Conservation (phyloP, 331 rosid genomes). For the Saraca asoca region DNA sequence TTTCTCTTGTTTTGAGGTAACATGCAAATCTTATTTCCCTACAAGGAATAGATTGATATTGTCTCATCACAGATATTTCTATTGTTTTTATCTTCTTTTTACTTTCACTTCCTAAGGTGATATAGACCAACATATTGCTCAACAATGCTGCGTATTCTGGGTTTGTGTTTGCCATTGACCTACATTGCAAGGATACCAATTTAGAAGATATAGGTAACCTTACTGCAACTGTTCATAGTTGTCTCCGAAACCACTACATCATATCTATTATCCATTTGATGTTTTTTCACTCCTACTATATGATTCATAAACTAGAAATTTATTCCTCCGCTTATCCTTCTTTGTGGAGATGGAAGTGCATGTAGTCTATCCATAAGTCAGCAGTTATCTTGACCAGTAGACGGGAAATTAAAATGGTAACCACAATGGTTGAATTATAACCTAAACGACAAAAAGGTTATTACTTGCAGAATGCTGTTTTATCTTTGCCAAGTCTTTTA, state of each 20-base stretch:
- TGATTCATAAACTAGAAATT: slow-evolving; percentile 26
- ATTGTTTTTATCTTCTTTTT: slow-evolving; percentile 23
- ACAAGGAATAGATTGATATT: slow-evolving; percentile 40
- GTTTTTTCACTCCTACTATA: slow-evolving; percentile 17
- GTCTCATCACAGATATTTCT: slow-evolving; percentile 35
- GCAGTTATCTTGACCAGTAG: slow-evolving; percentile 16
- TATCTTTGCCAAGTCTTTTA: slow-evolving; percentile 29
- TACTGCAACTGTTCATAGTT: slow-evolving; percentile 43
- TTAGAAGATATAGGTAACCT: slow-evolving; percentile 46
- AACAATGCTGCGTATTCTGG: slow-evolving; percentile 39
- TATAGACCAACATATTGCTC: slow-evolving; percentile 46
- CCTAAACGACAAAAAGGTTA: slow-evolving; percentile 5
- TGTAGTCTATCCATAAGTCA: slow-evolving; percentile 21
- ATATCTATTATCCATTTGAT: slow-evolving; percentile 21
- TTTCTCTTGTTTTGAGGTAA: slow-evolving; percentile 84
- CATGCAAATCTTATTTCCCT: slow-evolving; percentile 48
- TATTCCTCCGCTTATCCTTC: slow-evolving; percentile 3
- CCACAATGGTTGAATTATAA: slow-evolving; percentile 12
- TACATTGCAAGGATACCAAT: slow-evolving; percentile 35
- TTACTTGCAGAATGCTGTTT: slow-evolving; percentile 28
- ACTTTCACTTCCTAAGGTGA: slow-evolving; percentile 44
- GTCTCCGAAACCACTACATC: slow-evolving; percentile 29
- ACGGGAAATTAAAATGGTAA: slow-evolving; percentile 27
- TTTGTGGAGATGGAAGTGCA: slow-evolving; percentile 16
- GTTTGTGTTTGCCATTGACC: slow-evolving; percentile 50